A percentile compares a stretch with the other conserved stretches of the same genome.
Evolutionary conservation across 345 rosid species (phyloP).

Genomic region (Bruguiera sexangula): DNA sequence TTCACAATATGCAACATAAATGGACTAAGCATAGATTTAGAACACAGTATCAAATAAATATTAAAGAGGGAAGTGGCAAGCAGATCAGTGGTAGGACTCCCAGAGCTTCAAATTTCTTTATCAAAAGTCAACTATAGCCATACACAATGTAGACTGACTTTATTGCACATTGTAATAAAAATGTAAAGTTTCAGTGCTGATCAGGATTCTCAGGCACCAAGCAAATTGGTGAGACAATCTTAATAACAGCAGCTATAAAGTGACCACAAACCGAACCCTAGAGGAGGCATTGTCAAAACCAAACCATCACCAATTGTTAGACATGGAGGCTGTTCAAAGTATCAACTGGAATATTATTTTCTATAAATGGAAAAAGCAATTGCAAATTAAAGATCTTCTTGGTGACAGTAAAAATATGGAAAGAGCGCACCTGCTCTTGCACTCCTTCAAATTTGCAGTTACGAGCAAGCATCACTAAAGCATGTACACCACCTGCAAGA

Average conservation of each 20-base stretch:
- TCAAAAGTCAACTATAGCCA: not conserved
- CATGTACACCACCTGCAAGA: slow-evolving; percentile 34
- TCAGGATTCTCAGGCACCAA: no score
- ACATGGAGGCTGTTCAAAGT: not conserved
- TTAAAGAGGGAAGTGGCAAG: not conserved
- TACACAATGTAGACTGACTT: not conserved
- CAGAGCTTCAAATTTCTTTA: not conserved
- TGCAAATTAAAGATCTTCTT: no score
- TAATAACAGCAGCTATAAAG: not conserved
- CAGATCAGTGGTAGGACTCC: not conserved
- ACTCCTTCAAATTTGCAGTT: slow-evolving; percentile 38
- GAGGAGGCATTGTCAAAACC: not conserved
- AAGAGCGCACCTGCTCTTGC: slow-evolving; percentile 34
- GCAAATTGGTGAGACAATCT: no score
- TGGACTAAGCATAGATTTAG: not conserved
- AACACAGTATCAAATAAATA: not conserved
- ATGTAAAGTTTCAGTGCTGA: no score
- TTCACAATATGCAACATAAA: not conserved
- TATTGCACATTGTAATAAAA: not conserved
- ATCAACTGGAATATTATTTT: not conserved
- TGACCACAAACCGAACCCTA: not conserved
- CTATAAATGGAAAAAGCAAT: slow-evolving; percentile 23
- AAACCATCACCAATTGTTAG: not conserved
- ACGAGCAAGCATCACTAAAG: slow-evolving; percentile 35
- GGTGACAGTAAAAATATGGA: not conserved